Conservation (phyloP, 345 rosid genomes). For the Eucalyptus sideroxylon region DNA sequence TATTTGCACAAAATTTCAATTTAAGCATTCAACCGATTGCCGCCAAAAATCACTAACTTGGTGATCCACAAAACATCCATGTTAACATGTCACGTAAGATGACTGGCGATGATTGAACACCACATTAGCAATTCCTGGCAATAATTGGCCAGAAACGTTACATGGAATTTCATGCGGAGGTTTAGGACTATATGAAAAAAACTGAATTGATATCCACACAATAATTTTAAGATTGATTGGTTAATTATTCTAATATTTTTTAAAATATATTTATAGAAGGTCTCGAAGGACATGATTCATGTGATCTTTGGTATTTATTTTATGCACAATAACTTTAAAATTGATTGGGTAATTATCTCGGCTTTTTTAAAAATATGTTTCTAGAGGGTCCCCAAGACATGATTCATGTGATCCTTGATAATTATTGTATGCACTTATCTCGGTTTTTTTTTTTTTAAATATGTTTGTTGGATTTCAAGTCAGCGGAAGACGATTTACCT, state of each 20-base stretch:
- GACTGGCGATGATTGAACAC: not conserved
- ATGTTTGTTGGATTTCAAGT: too few species aligned
- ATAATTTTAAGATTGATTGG: accelerated
- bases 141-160: too few species aligned
- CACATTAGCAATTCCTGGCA: not conserved
- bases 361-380: not conserved
- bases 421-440: not conserved
- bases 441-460: not conserved
- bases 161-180: not conserved
- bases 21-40: not conserved
- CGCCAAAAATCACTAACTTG: not conserved
- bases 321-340: not conserved
- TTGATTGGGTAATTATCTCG: too few species aligned
- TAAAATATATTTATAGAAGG: not conserved
- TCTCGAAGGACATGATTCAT: not conserved
- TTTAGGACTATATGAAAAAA: not conserved
- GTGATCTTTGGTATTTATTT: not conserved
- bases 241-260: too few species aligned
- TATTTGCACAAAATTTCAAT: not conserved
- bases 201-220: too few species aligned
- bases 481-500: too few species aligned
- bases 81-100: accelerated
- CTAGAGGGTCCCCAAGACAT: not conserved
- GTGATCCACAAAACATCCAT: not conserved
- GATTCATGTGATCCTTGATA: not conserved